Evolutionary conservation across 2,329 filamentous ascomycete species (phyloP).

Genomic region (Talaromyces atroroseus): DNA sequence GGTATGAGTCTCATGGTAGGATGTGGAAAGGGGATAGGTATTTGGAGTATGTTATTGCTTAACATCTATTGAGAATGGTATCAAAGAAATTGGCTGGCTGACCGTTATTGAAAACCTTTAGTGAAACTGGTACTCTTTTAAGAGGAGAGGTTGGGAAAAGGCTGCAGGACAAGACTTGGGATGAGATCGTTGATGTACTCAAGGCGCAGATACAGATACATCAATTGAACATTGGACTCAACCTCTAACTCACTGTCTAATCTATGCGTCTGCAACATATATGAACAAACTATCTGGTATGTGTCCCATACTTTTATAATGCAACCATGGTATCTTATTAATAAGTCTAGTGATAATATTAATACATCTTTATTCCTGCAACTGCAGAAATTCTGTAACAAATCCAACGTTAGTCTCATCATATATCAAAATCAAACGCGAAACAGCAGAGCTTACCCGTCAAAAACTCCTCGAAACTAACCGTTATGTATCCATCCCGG

Average conservation of each 20-base stretch:
- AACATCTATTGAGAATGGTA: background rate
- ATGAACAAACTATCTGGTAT: too few species aligned
- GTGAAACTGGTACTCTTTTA: conserved; percentile 24
- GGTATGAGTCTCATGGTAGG: conserved; percentile 37
- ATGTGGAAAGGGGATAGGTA: conserved; percentile 12
- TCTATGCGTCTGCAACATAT: too few species aligned
- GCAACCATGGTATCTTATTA: conserved; percentile 6
- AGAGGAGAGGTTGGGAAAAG: conserved; percentile 28
- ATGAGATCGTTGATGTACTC: conserved; percentile 35
- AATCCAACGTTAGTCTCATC: conserved; percentile 8
- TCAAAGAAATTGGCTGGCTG: background rate
- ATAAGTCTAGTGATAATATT: conserved; percentile 1
- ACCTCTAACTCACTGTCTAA: background rate
- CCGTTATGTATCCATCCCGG: conserved; percentile 82
- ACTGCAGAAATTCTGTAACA: conserved; percentile 28
- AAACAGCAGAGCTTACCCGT: conserved; percentile 43
- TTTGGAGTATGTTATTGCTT: conserved; percentile 24
- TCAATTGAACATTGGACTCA: conserved; percentile 14
- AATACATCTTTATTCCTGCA: conserved; percentile 28
- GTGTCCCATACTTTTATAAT: background rate
- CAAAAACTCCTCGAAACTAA: conserved; percentile 77
- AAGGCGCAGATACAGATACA: conserved; percentile 19
- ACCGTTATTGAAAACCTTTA: background rate
- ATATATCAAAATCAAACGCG: background rate
- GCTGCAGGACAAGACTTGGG: conserved; percentile 37